A percentile compares a stretch with the other conserved stretches of the same genome.
Evolutionary conservation across 164 flowering plant species (phyloP).

Genomic region (Tinospora cordifolia): DNA sequence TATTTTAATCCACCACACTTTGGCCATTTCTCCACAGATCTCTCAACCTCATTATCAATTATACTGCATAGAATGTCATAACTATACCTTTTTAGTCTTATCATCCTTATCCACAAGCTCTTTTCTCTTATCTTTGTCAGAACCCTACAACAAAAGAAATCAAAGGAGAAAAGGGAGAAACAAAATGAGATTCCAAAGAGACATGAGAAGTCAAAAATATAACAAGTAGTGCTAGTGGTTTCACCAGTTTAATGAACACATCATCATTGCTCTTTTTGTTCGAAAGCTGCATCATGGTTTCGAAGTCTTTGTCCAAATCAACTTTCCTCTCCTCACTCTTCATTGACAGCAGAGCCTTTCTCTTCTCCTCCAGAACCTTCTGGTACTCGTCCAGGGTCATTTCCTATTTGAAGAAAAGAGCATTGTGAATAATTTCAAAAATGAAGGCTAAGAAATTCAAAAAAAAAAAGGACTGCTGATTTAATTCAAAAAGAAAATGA

Average conservation of each 20-base stretch:
- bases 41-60: neutral
- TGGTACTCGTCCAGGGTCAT: conserved; percentile 90
- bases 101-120: conserved; percentile 74
- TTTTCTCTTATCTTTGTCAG: conserved; percentile 68
- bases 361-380: conserved; percentile 83
- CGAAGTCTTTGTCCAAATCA: conserved; percentile 53
- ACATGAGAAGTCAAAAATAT: neutral
- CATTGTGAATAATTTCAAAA: neutral
- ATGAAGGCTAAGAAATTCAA: neutral
- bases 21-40: too few relatives aligned
- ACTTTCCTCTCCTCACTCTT: conserved; percentile 79
- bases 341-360: conserved; percentile 53
- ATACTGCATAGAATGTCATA: neutral
- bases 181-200: neutral
- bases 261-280: conserved; percentile 71
- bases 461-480: neutral
- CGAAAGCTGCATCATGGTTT: conserved; percentile 69
- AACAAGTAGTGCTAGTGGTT: neutral
- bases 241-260: conserved; percentile 68
- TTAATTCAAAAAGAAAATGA: neutral
- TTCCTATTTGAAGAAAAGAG: conserved; percentile 35
- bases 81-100: conserved; percentile 56
- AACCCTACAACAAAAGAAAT: conserved; percentile 39
- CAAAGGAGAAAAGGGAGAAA: neutral
- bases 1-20: too few relatives aligned